phyloP scores from a whole-genome alignment of 2,329 filamentous ascomycete genomes.

The Leptosphaerulina australis region DNA sequence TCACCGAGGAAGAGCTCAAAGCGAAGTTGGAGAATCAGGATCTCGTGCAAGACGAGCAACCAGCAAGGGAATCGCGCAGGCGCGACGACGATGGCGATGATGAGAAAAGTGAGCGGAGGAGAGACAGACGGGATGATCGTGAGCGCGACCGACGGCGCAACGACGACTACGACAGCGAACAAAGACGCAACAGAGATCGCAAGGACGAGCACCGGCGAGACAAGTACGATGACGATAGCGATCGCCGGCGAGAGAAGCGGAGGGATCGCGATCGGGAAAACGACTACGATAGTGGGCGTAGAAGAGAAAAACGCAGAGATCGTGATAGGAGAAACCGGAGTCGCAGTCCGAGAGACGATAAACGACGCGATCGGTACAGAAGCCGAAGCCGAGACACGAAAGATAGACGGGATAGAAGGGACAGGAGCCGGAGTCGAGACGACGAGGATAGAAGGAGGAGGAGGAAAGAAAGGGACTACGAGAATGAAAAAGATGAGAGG shows the following conservation, averaged over 20 bases:
- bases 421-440: constrained; percentile 26
- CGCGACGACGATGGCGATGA: constrained; percentile 26
- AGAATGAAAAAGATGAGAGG: constrained; percentile 22
- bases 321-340: constrained; percentile 25
- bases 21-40: constrained; percentile 57
- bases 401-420: constrained; percentile 26
- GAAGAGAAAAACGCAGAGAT: constrained; percentile 26
- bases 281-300: constrained; percentile 30
- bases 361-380: constrained; percentile 32
- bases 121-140: constrained; percentile 24
- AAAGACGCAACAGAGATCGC: constrained; percentile 25
- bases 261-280: constrained; percentile 23
- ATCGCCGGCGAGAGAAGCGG: constrained; percentile 26
- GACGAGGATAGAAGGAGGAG: constrained; percentile 34
- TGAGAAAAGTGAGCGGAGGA: constrained; percentile 25
- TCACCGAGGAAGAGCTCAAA: constrained; percentile 67
- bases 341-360: constrained; percentile 39
- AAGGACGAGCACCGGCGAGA: constrained; percentile 20
- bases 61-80: constrained; percentile 15
- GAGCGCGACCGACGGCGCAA: constrained; percentile 26
- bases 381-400: constrained; percentile 33
- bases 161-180: constrained; percentile 22
- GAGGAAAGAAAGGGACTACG: constrained; percentile 33
- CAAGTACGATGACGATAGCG: constrained; percentile 21
- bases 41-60: constrained; percentile 50